phyloP scores from a whole-genome alignment of 768 basidiomycete species.

The Rhodosporidiobolus sp. region DNA sequence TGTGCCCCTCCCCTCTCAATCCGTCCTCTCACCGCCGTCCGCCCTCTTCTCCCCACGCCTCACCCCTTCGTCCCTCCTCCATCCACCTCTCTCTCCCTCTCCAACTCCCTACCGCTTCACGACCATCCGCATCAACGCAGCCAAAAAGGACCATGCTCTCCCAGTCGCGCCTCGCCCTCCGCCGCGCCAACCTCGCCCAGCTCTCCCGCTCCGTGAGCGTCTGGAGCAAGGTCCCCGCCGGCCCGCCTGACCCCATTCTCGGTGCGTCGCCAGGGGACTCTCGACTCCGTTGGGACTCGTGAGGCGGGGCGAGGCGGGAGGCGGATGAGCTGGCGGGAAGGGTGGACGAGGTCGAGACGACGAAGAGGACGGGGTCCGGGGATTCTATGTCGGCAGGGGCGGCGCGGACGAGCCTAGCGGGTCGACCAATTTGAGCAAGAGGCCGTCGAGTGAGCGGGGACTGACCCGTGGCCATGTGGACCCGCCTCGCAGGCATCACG shows the following conservation, averaged over 20 bases:
- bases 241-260: slow-evolving; percentile 89
- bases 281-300: too few relatives aligned
- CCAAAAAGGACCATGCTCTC: slow-evolving; percentile 16
- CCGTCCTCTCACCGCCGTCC: neutral
- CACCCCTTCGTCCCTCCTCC: neutral
- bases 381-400: too few relatives aligned
- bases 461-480: too few relatives aligned
- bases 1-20: too few relatives aligned
- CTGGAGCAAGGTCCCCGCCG: slow-evolving; percentile 78
- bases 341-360: too few relatives aligned
- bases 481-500: slow-evolving; percentile 54
- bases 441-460: too few relatives aligned
- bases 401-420: too few relatives aligned
- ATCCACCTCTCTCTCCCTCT: neutral
- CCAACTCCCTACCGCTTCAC: neutral
- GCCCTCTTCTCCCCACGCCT: neutral
- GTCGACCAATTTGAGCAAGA: too few relatives aligned
- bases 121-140: neutral
- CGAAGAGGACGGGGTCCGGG: too few relatives aligned
- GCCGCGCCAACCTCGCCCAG: neutral
- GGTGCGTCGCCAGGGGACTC: slow-evolving; percentile 55
- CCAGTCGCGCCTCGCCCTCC: slow-evolving; percentile 11
- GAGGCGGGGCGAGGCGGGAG: too few relatives aligned
- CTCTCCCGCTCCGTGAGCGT: slow-evolving; percentile 55
- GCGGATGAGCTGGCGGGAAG: too few relatives aligned